These are phyloP conservation scores for Septoria linicola DNA, from an alignment of 2,329 filamentous ascomycete genomes.

Conservation along the genomic window DNA sequence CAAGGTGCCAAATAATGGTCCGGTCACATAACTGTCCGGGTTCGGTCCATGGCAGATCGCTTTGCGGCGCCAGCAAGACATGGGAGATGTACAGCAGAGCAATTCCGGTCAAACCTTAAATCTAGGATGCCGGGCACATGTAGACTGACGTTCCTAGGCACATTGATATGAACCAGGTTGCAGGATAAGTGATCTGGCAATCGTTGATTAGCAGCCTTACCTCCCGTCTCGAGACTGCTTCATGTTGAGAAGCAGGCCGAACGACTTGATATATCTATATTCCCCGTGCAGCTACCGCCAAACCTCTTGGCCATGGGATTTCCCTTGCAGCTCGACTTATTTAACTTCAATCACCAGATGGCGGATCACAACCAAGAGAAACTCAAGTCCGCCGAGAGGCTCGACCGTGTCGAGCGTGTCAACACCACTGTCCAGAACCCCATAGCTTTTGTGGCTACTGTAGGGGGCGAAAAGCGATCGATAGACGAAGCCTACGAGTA, in stretches of 20 bases:
- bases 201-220: not conserved
- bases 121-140: not conserved
- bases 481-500: conserved; percentile 20
- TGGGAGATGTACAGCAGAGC: not conserved
- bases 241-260: not conserved
- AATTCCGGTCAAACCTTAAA: not conserved
- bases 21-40: not conserved
- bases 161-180: not conserved
- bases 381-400: not conserved
- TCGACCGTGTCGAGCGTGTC: not conserved
- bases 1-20: not conserved
- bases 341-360: conserved; percentile 11
- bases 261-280: not conserved
- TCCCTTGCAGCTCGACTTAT: conserved; percentile 2
- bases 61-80: not conserved
- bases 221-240: not conserved
- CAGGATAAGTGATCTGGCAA: not conserved
- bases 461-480: conserved; percentile 5
- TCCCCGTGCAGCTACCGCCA: not conserved
- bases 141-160: not conserved
- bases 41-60: not conserved
- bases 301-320: conserved; percentile 5
- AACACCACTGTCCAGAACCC: not conserved
- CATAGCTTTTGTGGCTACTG: not conserved
- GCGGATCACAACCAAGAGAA: conserved; percentile 2